Evolutionary conservation across 257 asterid species (phyloP).

Genomic region (Solanum lignicaule): DNA sequence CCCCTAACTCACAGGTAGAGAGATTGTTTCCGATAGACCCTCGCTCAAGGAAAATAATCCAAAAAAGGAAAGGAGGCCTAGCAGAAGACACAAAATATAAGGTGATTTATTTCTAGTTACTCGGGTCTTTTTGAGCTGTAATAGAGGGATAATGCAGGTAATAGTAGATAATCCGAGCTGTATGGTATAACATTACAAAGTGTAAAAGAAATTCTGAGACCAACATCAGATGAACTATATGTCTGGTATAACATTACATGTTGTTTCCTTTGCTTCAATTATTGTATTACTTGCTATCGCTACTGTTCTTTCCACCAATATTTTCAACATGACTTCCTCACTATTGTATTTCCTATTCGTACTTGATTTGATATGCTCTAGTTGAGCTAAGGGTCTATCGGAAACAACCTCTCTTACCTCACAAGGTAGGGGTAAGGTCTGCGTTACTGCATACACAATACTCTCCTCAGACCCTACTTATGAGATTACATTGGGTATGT

Average conservation of each 20-base stretch:
- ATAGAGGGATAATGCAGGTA: not conserved
- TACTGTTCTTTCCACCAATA: too few relatives aligned
- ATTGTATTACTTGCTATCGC: not conserved
- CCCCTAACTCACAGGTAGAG: not conserved
- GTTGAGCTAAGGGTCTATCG: not conserved
- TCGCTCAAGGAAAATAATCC: too few relatives aligned
- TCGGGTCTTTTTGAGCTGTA: not conserved
- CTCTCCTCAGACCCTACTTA: rapidly evolving
- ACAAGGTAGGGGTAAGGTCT: not conserved
- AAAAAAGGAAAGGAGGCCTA: not conserved
- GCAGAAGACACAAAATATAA: not conserved
- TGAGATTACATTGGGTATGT: not conserved
- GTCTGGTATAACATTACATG: not conserved
- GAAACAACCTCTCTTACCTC: not conserved
- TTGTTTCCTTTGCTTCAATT: not conserved
- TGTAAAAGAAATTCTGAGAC: not conserved
- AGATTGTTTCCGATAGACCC: not conserved
- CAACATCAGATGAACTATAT: not conserved
- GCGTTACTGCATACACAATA: not conserved
- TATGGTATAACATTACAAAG: not conserved
- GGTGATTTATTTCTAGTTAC: not conserved
- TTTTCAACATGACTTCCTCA: not conserved
- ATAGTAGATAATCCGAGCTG: not conserved
- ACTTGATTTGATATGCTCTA: not conserved
- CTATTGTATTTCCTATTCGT: not conserved